Base-by-base conservation (phyloP, 2,329 filamentous ascomycete species). In the Nannizziopsis arthrosporioides region DNA sequence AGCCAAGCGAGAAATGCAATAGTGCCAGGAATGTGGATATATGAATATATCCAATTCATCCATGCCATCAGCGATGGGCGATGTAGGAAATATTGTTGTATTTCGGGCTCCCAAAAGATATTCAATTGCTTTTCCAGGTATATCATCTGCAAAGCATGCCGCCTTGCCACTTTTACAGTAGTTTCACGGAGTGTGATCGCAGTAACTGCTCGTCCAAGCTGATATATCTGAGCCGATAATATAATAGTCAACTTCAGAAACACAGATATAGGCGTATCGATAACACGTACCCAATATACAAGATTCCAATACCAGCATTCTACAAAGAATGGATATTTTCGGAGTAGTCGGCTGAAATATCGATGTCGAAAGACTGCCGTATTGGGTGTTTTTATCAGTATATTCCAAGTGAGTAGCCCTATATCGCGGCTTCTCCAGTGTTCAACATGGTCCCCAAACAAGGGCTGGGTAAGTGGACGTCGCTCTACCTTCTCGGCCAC, bases 261-360 rank as follows among this genome's bases (percentile, higher is more conserved):
- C 9, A n/a, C 22, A 17, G 27, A n/a, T 35, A 1, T 34, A 31
- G 10, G 27, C 5, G 19, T 2, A 30, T 12, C 12, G 12, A 27
- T 17, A 31, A 2, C 19, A 60, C 75, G 57, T 73, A 85, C 82
- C 81, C 82, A 86, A 67, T 86, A 86, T 44, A 86, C 80, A 53
- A 85, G 66, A 2, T 79, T 77, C 82, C 82, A 86, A 57, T 86
- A 86, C 81, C 82, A 86, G 36, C 77, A 81, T 63, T 87, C 84
- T 1, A 80, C 79, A 22, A 86, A 63, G 59, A 87, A 87, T 0
- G 84, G 83, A 54, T 84, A 78, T 58, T 77, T 81, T 49, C 72
- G 72, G 11, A 86, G 71, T 32, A 86, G 55, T 3, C 81, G 72
- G 59, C 79, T 83, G 44, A 84, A 67, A 10, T 81, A 64, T 41